Evolutionary conservation across 768 basidiomycete genomes (phyloP), one percentile per base, ranked within the genome.

Genomic region (Leccinum boreale): DNA sequence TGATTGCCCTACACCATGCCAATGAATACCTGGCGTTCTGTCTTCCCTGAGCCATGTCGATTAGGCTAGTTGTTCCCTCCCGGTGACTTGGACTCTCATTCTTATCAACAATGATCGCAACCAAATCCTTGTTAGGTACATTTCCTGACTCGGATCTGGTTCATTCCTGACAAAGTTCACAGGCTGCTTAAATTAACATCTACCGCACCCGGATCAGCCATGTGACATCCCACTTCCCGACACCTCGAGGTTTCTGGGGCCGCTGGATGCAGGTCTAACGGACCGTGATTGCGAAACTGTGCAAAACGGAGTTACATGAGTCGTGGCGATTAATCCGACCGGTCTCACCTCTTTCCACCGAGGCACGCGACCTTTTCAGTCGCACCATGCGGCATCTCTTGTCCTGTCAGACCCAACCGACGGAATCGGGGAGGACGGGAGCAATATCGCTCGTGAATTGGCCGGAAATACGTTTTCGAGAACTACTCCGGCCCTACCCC

Each of bases 331-430:
- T 65, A 98, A 98, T 69, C 95, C 95, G 3, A 96, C 94, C 1
- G 96, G 96, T 10, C 90, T 88, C 29, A 97, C 96, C 4, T 87
- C 91, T 0, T 97, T 94, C 64, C 94, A 92, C 4, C 93, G 95
- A 81, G 79, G 90, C 85, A 65, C 31, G 58, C 42, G 29, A 11
- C 39, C 33, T 4, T 44, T 44, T 9, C 9, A 19, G n/a, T 9
- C 19, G 7, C 45, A 17, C 26, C 35, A 61, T 45, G 45, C 47
- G 24, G 31, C 48, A 26, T 19, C 29, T 24, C 45, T 42, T 19
- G 42, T 31, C 46, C 23, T 33, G 50, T 59, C 28, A 92, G 91
- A 85, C 28, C 80, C 92, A 56, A 90, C 89, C 19, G 86, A 92
- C 63, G 88, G 82, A 1, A 91, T 92, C 63, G 76, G 82, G 1